These are phyloP conservation scores for Apophysomyces elegans DNA, from an alignment of 371 early-diverging fungal species.

Conservation along the genomic window DNA sequence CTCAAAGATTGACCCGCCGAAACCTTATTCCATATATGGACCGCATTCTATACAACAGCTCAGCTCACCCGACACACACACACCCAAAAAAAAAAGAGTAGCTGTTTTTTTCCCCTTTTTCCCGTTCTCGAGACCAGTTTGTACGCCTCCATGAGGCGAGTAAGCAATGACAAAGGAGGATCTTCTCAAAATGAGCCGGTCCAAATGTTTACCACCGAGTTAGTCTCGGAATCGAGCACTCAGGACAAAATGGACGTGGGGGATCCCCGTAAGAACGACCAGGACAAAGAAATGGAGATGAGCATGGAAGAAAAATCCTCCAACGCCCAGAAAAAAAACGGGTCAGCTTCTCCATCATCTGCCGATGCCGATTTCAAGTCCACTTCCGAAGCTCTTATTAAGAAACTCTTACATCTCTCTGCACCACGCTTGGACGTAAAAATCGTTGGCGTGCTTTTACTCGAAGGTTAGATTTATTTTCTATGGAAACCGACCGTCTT, in stretches of 20 bases:
- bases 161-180: slow-evolving; percentile 1
- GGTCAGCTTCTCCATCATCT: slow-evolving; percentile 4
- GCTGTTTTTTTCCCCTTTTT: not conserved
- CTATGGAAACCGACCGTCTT: not conserved
- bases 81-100: not conserved
- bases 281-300: not conserved
- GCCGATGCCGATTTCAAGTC: slow-evolving; percentile 34
- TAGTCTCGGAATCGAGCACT: slow-evolving; percentile 1
- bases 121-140: not conserved
- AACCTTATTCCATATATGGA: too few relatives aligned
- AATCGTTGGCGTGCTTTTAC: slow-evolving; percentile 48
- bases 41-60: too few relatives aligned
- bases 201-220: not conserved
- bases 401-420: slow-evolving; percentile 42
- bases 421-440: slow-evolving; percentile 46
- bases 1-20: too few relatives aligned
- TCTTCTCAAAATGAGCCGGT: not conserved
- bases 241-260: not conserved
- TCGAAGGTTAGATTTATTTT: slow-evolving; percentile 38
- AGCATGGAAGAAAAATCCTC: not conserved
- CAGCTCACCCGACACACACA: too few relatives aligned
- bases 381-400: slow-evolving; percentile 46
- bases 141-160: slow-evolving; percentile 9
- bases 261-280: not conserved
- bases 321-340: not conserved